A percentile compares a stretch with the other conserved stretches of the same genome.
phyloP scores from a whole-genome alignment of 208 protist species.

The Angomonas ambiguus region DNA sequence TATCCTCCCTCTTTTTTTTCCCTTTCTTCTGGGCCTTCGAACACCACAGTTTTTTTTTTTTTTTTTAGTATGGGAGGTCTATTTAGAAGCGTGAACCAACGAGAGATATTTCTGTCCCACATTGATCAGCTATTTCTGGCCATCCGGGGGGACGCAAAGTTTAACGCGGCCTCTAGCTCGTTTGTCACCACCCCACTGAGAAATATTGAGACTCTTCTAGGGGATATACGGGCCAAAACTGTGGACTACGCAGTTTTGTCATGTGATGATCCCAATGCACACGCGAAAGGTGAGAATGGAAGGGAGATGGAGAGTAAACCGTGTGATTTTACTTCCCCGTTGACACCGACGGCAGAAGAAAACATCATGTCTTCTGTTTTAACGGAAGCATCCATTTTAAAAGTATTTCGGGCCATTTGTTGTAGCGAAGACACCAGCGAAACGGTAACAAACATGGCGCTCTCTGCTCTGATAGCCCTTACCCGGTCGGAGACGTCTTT shows the following conservation, averaged over 20 bases:
- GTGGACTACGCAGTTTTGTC: not conserved
- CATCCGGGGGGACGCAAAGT: slow-evolving; percentile 3
- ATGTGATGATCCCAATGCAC: not conserved
- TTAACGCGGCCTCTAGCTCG: not conserved
- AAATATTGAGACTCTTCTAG: not conserved
- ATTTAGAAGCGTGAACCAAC: not conserved
- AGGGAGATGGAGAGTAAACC: not conserved
- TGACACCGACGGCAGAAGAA: not conserved
- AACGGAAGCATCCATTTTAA: slow-evolving; percentile 48
- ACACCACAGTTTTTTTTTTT: not conserved
- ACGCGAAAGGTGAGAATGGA: not conserved
- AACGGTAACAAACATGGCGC: slow-evolving; percentile 61
- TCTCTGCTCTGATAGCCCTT: slow-evolving; percentile 64
- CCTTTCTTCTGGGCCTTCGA: slow-evolving; percentile 2
- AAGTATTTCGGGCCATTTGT: slow-evolving; percentile 63
- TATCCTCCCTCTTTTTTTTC: not conserved
- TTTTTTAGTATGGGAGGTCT: not conserved
- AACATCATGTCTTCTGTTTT: slow-evolving; percentile 17
- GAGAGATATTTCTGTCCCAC: not conserved
- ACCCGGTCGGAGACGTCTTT: slow-evolving; percentile 59
- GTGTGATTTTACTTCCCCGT: not conserved
- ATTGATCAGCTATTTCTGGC: not conserved
- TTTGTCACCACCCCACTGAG: not conserved
- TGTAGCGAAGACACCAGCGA: slow-evolving; percentile 42
- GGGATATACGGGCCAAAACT: not conserved